phyloP scores from a whole-genome alignment of 805 yeast species.

The Cyberlindnera xishuangbannaensis region DNA sequence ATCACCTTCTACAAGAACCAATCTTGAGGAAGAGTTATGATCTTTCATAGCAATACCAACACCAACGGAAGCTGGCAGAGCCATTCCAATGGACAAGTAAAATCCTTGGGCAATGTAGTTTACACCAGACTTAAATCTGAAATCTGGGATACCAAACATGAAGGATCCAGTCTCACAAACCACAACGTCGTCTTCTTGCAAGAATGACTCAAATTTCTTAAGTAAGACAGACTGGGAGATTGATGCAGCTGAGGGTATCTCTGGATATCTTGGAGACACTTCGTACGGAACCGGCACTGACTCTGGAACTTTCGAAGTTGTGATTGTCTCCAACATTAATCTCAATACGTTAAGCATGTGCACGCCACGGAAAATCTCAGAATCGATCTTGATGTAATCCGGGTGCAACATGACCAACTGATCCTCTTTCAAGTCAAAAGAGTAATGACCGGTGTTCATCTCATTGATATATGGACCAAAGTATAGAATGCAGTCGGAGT shows the following conservation, averaged over 20 bases:
- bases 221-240: slow-evolving; percentile 45
- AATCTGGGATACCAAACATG: slow-evolving; percentile 69
- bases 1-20: slow-evolving; percentile 79
- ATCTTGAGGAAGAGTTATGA: slow-evolving; percentile 41
- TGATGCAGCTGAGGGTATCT: slow-evolving; percentile 23
- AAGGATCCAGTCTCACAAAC: slow-evolving; percentile 81
- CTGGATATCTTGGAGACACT: slow-evolving; percentile 20
- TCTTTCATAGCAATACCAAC: slow-evolving; percentile 70
- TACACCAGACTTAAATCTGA: slow-evolving; percentile 50
- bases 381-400: slow-evolving; percentile 44
- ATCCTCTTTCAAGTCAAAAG: slow-evolving; percentile 40
- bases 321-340: slow-evolving; percentile 33
- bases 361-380: slow-evolving; percentile 33
- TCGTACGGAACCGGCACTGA: slow-evolving; percentile 13
- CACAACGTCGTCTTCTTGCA: slow-evolving; percentile 63
- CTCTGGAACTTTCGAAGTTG: slow-evolving; percentile 22
- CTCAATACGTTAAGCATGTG: slow-evolving; percentile 48
- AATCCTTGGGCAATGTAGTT: slow-evolving; percentile 60
- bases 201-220: slow-evolving; percentile 33
- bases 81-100: slow-evolving; percentile 84
- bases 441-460: slow-evolving; percentile 62
- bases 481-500: slow-evolving; percentile 63
- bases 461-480: slow-evolving; percentile 68
- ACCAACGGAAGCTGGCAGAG: slow-evolving; percentile 83
- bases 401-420: slow-evolving; percentile 46